These are phyloP conservation scores for Physcia stellaris DNA, from an alignment of 495 filamentous ascomycete genomes.

Conservation along the genomic window DNA sequence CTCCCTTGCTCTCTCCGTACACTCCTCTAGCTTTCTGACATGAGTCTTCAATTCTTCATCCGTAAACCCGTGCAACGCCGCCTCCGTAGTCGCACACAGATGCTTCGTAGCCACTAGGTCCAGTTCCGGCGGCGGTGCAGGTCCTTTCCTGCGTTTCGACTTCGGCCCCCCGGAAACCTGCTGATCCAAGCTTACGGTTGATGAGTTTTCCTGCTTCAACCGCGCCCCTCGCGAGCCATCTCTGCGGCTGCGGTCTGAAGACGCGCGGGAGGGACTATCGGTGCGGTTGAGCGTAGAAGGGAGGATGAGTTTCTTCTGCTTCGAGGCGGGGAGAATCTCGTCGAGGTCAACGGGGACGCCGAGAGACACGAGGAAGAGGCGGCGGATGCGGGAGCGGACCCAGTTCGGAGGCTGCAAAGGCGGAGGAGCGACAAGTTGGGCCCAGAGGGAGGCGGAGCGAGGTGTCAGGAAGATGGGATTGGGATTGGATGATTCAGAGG, in stretches of 20 bases:
- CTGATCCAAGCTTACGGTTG: slow-evolving; percentile 39
- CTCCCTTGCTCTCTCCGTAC: slow-evolving; percentile 53
- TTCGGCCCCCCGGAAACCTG: slow-evolving; percentile 20
- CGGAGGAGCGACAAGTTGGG: slow-evolving; percentile 86
- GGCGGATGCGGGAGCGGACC: slow-evolving; percentile 91
- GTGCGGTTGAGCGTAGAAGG: slow-evolving; percentile 56
- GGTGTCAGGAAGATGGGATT: slow-evolving; percentile 41
- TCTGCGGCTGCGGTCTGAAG: slow-evolving; percentile 37
- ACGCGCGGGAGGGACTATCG: slow-evolving; percentile 19
- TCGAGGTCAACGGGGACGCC: slow-evolving; percentile 94
- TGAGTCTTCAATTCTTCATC: slow-evolving; percentile 62
- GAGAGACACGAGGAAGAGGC: slow-evolving; percentile 88
- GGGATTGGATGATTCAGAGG: slow-evolving; percentile 9
- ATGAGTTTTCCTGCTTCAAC: slow-evolving; percentile 40
- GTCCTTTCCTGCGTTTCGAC: slow-evolving; percentile 39
- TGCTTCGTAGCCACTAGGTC: slow-evolving; percentile 68
- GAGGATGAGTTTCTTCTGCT: slow-evolving; percentile 93
- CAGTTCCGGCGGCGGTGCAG: slow-evolving; percentile 55
- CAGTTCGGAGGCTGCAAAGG: slow-evolving; percentile 94
- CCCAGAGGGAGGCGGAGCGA: slow-evolving; percentile 81
- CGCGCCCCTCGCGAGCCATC: slow-evolving; percentile 29
- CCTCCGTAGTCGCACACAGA: slow-evolving; percentile 70
- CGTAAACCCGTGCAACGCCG: slow-evolving; percentile 62
- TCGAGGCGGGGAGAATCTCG: slow-evolving; percentile 89
- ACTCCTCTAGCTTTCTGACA: slow-evolving; percentile 52